Evolutionary conservation across 1,284 basidiomycete genomes (phyloP), one percentile per base, ranked within the genome.

Genomic region (Rhodofomes roseus): DNA sequence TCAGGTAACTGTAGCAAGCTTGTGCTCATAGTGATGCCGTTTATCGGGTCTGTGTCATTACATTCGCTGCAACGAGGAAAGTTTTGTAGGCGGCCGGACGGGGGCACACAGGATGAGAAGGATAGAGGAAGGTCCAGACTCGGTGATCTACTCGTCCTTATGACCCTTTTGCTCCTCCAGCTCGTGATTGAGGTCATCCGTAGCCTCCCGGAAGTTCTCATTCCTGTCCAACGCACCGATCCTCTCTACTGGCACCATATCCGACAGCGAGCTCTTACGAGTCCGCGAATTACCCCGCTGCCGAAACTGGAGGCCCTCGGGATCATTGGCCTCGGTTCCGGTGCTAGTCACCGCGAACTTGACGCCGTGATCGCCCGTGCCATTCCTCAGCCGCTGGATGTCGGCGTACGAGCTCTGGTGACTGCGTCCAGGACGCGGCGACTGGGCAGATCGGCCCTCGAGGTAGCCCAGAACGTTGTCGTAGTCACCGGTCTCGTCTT

Each of bases 401-500:
- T 93, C 87, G 14, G 90, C 90, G 67, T 89, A 93, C 22, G 90
- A 92, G 62, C 82, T 86, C 60, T 84, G 84, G 34, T 84, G 81
- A 72, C 87, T 90, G 41, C 85, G 81, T 60, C 84, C 83, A 57
- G 63, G 71, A 64, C 73, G 66, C 37, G 69, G 65, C 25, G 74
- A 65, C 58, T 55, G 52, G 16, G 39, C 12, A 37, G 39, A 40
- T 7, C 39, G 39, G 14, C 67, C 70, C 39, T 86, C 84, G 57
- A 92, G 74, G 61, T 85, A 79, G 16, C 83, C 81, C 56, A 92
- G 79, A 37, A 93, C 85, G 70, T 90, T 81, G 66, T 93, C 90
- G 68, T 92, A 92, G 72, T 93, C 90, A 31, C 90, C 90, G 46
- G 81, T 80, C 64, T 92, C 90, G 68, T 92, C 87, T 64, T 92